These are phyloP conservation scores for Neophaeococcomyces mojaviensis DNA, from an alignment of 2,329 filamentous ascomycete genomes.

Conservation along the genomic window DNA sequence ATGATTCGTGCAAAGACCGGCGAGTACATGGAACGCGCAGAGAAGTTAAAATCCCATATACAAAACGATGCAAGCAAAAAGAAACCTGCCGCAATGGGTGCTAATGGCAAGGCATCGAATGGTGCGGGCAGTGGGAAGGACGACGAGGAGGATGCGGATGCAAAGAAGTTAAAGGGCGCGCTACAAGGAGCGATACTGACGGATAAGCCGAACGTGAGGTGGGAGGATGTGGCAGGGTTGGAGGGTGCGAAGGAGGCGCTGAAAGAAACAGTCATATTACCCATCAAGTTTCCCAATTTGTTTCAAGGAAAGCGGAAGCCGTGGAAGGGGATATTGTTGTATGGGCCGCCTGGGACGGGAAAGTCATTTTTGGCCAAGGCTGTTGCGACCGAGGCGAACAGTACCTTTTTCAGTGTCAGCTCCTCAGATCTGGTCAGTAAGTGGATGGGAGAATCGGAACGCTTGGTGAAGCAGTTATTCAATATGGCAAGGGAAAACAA, in stretches of 20 bases:
- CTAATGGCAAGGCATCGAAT: conserved; percentile 45
- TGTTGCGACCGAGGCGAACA: conserved; percentile 95
- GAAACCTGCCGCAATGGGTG: conserved; percentile 45
- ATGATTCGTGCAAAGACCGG: conserved; percentile 92
- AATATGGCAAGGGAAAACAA: conserved; percentile 98
- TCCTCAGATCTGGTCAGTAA: conserved; percentile 96
- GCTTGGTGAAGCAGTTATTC: conserved; percentile 92
- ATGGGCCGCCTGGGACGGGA: conserved; percentile 91
- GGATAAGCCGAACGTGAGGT: conserved; percentile 92
- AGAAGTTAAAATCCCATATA: conserved; percentile 92
- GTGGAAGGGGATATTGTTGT: conserved; percentile 96
- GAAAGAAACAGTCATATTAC: conserved; percentile 94
- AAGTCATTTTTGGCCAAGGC: conserved; percentile 97
- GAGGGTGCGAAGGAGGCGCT: conserved; percentile 92
- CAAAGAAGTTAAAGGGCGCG: conserved; percentile 88
- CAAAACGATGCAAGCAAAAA: conserved; percentile 54
- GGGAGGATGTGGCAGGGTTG: conserved; percentile 95
- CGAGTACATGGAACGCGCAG: conserved; percentile 97
- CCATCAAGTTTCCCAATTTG: conserved; percentile 95
- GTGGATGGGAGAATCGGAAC: conserved; percentile 99
- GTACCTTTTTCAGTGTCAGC: conserved; percentile 97
- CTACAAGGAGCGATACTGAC: conserved; percentile 86
- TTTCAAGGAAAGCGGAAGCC: conserved; percentile 95
- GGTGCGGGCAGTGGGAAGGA: conserved; percentile 52
- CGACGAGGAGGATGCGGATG: conserved; percentile 76